A percentile compares a stretch with the other conserved stretches of the same genome.
Conservation (phyloP, 495 filamentous ascomycete genomes). For the Tricharina praecox region DNA sequence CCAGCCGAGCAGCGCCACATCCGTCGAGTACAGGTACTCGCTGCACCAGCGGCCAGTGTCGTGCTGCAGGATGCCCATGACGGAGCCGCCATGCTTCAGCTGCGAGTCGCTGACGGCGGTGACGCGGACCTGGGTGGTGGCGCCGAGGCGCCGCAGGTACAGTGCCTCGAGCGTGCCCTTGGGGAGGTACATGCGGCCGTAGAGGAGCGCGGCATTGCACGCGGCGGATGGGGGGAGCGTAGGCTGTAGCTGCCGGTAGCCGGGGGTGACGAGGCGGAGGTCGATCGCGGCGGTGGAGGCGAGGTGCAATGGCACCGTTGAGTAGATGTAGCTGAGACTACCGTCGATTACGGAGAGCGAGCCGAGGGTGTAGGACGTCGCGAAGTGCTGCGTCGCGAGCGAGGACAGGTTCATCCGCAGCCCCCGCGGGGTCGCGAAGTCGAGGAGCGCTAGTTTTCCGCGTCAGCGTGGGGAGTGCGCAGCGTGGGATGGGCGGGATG, state of each 20-base stretch:
- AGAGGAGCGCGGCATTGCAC: constrained; percentile 51
- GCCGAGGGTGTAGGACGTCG: constrained; percentile 20
- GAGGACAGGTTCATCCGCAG: constrained; percentile 75
- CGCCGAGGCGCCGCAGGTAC: constrained; percentile 64
- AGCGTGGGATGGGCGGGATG: constrained; percentile 30
- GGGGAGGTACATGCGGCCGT: constrained; percentile 78
- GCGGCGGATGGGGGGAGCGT: constrained; percentile 32
- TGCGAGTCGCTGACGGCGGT: constrained; percentile 62
- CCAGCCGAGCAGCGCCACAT: constrained; percentile 72
- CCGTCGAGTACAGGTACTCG: constrained; percentile 83
- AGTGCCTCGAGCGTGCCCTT: constrained; percentile 71
- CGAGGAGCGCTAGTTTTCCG: constrained; percentile 34
- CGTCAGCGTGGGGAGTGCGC: constrained; percentile 5
- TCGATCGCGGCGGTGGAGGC: constrained; percentile 32
- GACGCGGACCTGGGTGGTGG: constrained; percentile 60
- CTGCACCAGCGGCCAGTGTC: constrained; percentile 76
- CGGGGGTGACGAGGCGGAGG: constrained; percentile 46
- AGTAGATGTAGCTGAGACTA: constrained; percentile 22
- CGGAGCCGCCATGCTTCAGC: constrained; percentile 32
- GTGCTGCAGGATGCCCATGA: constrained; percentile 64
- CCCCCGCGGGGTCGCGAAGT: constrained; percentile 46
- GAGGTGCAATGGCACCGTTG: constrained; percentile 13
- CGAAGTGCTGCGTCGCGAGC: constrained; percentile 58
- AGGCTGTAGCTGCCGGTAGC: constrained; percentile 50
- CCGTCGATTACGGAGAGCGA: constrained; percentile 19